phyloP scores from a whole-genome alignment of 495 filamentous ascomycete genomes.

The Penicillium silybi region DNA sequence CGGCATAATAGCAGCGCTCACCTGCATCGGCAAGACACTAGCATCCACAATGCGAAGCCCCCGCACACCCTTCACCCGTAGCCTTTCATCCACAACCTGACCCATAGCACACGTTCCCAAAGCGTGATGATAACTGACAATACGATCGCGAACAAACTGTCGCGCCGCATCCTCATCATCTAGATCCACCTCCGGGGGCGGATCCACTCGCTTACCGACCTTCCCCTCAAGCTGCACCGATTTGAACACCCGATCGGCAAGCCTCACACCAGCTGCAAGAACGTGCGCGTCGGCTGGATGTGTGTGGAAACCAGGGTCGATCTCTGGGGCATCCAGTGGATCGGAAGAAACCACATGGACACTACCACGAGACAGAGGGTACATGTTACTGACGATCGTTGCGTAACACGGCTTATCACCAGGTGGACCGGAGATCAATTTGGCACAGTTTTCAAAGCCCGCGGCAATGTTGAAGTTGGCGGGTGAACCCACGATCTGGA shows the following conservation, averaged over 20 bases:
- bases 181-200: background rate
- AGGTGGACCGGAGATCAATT: background rate
- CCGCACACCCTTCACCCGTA: constrained; percentile 1
- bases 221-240: background rate
- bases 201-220: constrained; percentile 1
- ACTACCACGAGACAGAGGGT: constrained; percentile 19
- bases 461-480: constrained; percentile 2
- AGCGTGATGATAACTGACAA: constrained; percentile 10
- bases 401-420: background rate
- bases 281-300: constrained; percentile 26
- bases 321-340: constrained; percentile 4
- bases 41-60: constrained; percentile 3
- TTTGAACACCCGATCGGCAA: constrained; percentile 27
- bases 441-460: constrained; percentile 2
- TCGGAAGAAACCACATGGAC: constrained; percentile 16
- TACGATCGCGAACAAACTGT: constrained; percentile 3
- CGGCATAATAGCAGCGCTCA: constrained; percentile 3
- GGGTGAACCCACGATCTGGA: constrained; percentile 4
- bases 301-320: constrained; percentile 22
- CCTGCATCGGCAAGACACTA: constrained; percentile 2
- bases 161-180: background rate
- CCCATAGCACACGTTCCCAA: constrained; percentile 51
- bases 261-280: constrained; percentile 36
- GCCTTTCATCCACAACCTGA: constrained; percentile 37
- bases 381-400: constrained; percentile 8